phyloP scores from a whole-genome alignment of 116 monocot genomes.

The Trichopus zeylanicus region DNA sequence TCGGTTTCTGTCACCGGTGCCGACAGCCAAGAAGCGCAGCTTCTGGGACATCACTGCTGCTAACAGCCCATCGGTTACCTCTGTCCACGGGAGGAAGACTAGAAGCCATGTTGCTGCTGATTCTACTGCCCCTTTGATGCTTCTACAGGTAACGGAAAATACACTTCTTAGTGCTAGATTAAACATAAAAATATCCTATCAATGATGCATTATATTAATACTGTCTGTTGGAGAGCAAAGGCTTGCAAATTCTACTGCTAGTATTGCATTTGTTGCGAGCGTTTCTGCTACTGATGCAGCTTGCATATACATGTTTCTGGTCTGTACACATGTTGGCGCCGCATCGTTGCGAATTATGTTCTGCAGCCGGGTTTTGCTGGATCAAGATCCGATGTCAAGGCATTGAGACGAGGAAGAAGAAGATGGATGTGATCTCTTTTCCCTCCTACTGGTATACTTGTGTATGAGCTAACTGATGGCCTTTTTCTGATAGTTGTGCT shows the following conservation, averaged over 20 bases:
- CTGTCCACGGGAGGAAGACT: conserved; percentile 60
- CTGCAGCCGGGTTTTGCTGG: conserved; percentile 78
- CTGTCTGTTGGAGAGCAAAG: background rate
- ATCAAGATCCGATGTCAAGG: conserved; percentile 25
- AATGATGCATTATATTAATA: background rate
- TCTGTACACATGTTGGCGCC: conserved; percentile 73
- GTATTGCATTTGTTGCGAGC: conserved; percentile 15
- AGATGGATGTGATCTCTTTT: no score
- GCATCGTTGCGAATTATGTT: conserved; percentile 48
- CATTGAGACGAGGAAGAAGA: no score
- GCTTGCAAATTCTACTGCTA: background rate
- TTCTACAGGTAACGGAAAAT: conserved; percentile 51
- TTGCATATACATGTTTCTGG: conserved; percentile 74
- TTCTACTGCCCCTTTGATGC: conserved; percentile 51
- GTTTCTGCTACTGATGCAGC: conserved; percentile 62
- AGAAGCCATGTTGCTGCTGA: conserved; percentile 51
- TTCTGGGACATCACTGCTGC: conserved; percentile 82
- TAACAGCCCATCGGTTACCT: conserved; percentile 48
- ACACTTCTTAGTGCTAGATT: background rate
- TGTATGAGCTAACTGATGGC: no score
- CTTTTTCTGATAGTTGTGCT: no score
- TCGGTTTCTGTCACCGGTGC: conserved; percentile 49
- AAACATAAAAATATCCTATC: background rate
- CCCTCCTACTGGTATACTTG: no score
- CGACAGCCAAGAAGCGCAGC: conserved; percentile 66